Evolutionary conservation across 1,284 basidiomycete species (phyloP).

Genomic region (Puccinia hordei): DNA sequence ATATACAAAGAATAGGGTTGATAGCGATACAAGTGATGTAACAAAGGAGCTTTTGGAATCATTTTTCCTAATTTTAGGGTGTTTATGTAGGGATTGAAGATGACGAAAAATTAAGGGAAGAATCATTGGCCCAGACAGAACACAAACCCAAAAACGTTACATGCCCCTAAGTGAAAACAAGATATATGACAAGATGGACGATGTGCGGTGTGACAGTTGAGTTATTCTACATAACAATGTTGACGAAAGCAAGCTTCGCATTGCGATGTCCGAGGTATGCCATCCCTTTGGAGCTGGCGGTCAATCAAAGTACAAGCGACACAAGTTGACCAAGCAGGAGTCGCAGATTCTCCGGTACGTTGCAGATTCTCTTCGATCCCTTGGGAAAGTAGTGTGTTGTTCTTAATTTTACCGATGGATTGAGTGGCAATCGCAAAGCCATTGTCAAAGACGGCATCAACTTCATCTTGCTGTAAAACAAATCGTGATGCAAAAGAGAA

Average conservation of each 20-base stretch:
- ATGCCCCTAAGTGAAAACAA: neutral
- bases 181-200: neutral
- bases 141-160: neutral
- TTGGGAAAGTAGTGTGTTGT: constrained; percentile 32
- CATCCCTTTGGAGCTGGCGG: constrained; percentile 31
- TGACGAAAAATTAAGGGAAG: neutral
- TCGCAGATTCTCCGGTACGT: neutral
- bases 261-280: constrained; percentile 38
- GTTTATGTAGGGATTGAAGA: neutral
- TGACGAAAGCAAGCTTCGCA: constrained; percentile 43
- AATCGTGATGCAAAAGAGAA: neutral
- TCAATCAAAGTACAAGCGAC: constrained; percentile 45
- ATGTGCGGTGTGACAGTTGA: neutral
- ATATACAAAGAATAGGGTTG: neutral
- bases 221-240: constrained; percentile 25
- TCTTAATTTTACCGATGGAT: constrained; percentile 23
- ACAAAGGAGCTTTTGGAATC: neutral
- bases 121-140: neutral
- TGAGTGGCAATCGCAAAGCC: constrained; percentile 50
- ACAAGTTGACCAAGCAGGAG: constrained; percentile 37
- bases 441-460: constrained; percentile 48
- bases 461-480: constrained; percentile 15
- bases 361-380: constrained; percentile 26
- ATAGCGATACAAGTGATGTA: neutral
- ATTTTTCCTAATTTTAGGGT: neutral